Evolutionary conservation across 495 filamentous ascomycete genomes (phyloP), one percentile per base, ranked within the genome.

Genomic region (Annulohypoxylon nitens): DNA sequence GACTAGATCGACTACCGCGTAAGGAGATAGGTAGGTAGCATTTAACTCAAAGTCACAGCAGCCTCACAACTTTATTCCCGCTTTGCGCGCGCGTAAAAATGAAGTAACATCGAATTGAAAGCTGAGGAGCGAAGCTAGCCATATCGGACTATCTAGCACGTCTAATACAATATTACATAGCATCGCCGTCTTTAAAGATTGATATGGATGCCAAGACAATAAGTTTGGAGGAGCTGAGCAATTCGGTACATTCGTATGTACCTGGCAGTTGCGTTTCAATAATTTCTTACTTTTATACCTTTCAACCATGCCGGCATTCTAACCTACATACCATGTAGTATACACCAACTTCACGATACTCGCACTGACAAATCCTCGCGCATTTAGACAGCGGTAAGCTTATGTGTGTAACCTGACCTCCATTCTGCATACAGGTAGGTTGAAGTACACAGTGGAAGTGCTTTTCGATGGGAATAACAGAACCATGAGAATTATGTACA

Each of bases 201-300:
- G 30, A 30, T 30, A 30, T 30, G 30, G 30, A 47, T 68, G 76
- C 74, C 74, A 78, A 76, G 74, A 67, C 74, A 78, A 76, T 78
- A 78, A 69, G 57, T 53, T 53, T 65, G 53, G 51, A 47, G 64
- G 61, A 74, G 71, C 71, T 70, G 66, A 70, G 47, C 25, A 26
- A 23, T 20, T 14, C 14, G 14, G 41, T 3, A 50, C 36, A 39
- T 39, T 12, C 11, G 9, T 18, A 61, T n/a, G 34, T 34, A 7
- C 25, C 4, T 25, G 8, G 9, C 9, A 9, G 9, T 10, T 9
- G 34, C 26, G 33, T 20, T 37, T 20, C 26, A 57, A 34, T 57
- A 54, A n/a, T 54, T 2, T 33, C 11, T n/a, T n/a, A n/a, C 12
- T 18, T 20, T 47, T 18, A 18, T 47, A 47, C 12, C n/a, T 47